These are phyloP conservation scores for Vachellia pachyceras DNA, from an alignment of 306 rosid species.

Conservation along the genomic window DNA sequence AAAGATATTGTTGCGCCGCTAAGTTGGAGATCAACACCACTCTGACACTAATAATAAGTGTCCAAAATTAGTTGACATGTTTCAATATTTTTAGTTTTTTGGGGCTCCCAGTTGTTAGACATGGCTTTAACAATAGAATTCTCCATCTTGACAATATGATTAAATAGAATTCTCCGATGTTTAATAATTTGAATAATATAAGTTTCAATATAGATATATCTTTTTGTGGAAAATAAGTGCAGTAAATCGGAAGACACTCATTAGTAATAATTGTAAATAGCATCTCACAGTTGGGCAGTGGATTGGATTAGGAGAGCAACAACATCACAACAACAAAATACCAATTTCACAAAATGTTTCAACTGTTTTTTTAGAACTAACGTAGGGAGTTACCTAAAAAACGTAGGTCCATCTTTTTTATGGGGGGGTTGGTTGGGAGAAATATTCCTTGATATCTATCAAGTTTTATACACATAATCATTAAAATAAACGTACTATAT, in stretches of 20 bases:
- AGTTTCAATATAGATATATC: background rate
- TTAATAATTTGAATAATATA: background rate
- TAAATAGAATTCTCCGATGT: no score
- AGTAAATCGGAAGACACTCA: no score
- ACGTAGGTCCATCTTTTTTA: background rate
- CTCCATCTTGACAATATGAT: background rate
- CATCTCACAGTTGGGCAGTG: background rate
- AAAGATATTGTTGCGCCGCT: background rate
- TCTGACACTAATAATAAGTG: background rate
- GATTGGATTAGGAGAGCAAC: no score
- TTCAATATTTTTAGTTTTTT: background rate
- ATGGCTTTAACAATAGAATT: background rate
- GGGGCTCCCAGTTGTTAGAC: background rate
- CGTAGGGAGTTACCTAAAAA: background rate
- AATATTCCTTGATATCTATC: background rate
- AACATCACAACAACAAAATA: no score
- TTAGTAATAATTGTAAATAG: background rate
- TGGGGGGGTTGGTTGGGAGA: no score
- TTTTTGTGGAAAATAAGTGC: background rate
- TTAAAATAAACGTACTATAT: background rate
- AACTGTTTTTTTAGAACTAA: no score
- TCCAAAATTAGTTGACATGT: background rate
- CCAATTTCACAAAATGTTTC: no score
- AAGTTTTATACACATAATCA: background rate
- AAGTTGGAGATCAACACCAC: background rate